phyloP scores from a whole-genome alignment of 441 rosid species.

The Corymbia calophylla region DNA sequence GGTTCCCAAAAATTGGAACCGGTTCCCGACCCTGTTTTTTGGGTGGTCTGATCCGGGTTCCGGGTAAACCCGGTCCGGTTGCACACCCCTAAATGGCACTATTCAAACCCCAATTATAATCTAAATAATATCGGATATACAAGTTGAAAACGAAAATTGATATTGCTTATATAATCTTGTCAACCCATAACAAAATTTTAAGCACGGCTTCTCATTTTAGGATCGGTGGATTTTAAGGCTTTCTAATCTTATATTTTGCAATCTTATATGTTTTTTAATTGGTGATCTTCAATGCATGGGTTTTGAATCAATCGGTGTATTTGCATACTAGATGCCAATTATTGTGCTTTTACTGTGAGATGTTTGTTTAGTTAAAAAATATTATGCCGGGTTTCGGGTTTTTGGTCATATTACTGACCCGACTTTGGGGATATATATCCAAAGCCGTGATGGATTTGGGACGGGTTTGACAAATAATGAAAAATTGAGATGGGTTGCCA shows the following conservation, averaged over 20 bases:
- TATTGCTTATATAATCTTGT: not conserved
- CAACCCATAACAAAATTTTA: not conserved
- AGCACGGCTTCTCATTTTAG: not conserved
- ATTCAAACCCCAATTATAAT: not conserved
- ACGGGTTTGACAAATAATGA: not conserved
- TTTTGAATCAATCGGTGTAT: not conserved
- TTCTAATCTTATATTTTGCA: not conserved
- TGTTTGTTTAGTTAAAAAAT: not conserved
- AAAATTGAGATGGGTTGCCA: not conserved
- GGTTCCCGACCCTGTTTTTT: too few species aligned
- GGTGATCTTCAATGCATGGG: not conserved
- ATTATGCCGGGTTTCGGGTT: not conserved
- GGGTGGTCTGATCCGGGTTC: too few species aligned
- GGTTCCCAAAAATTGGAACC: too few species aligned
- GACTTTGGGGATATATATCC: not conserved
- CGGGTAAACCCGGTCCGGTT: too few species aligned
- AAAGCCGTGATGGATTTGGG: not conserved
- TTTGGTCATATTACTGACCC: too few species aligned
- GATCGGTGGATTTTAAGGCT: not conserved
- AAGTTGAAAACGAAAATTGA: not conserved
- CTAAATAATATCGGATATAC: not conserved
- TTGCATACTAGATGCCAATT: not conserved
- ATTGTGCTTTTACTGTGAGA: not conserved
- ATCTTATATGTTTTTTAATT: not conserved
- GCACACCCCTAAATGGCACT: too few species aligned